Base-by-base conservation (phyloP, 2,329 filamentous ascomycete genomes). In the Shiraia sp. region DNA sequence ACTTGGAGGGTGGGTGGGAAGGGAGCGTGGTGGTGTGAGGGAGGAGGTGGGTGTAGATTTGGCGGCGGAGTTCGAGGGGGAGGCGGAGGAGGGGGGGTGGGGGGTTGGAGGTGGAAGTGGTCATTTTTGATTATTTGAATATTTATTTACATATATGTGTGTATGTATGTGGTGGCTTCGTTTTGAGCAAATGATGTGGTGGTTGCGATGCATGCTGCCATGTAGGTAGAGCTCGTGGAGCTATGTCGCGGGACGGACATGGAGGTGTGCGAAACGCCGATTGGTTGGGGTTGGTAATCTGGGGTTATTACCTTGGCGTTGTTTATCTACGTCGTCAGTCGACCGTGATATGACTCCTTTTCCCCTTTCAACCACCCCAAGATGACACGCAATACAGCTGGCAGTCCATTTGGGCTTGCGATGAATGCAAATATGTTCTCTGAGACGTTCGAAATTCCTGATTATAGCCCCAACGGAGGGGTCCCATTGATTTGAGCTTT, bases 391-490 rank as follows among this genome's bases (percentile, higher is more conserved):
- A 45, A 42, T 36, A 41, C 40, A 31, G 41, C 49, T 36, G 24
- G 55, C 53, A 57, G 61, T 59, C 58, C 50, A 12, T 45, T 32
- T 38, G 53, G 63, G 57, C 56, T 59, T 56, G 43, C 43, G 54
- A 41, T 36, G 43, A 57, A 16, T 24, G 26, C 32, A 41, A 41
- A n/a, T 31, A 41, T 41, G 43, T 49, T 42, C 40, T 51, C 40
- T 38, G 48, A 55, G 43, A 55, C 60, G 65, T 50, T 53, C 51
- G 50, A 52, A 32, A 55, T 53, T 57, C 48, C 57, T 57, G 56
- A 56, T 42, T 59, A 78, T 78, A 78, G 74, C 76, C 78, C 77
- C 77, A 79, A 73, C 54, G 74, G 57, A 68, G 77, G 77, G 77
- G 77, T 79, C 57, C 55, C 51, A 46, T 66, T 63, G 50, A 66